These are phyloP conservation scores for Candida quercuum DNA, from an alignment of 805 yeast genomes.

Conservation along the genomic window DNA sequence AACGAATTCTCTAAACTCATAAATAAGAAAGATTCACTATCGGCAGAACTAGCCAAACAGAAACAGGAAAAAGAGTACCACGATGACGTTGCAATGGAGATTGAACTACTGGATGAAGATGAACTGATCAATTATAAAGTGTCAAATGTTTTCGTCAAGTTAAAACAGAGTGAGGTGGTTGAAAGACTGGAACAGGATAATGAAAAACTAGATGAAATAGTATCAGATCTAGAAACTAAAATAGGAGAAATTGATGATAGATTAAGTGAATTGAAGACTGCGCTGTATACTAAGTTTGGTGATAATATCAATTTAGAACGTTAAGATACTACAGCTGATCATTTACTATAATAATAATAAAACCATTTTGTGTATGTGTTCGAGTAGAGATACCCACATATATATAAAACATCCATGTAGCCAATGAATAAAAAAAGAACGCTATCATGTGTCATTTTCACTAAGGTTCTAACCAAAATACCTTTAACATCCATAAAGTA, in stretches of 20 bases:
- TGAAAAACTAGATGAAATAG: constrained; percentile 43
- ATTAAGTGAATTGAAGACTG: constrained; percentile 58
- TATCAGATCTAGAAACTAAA: constrained; percentile 39
- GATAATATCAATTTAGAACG: constrained; percentile 80
- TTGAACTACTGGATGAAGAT: constrained; percentile 80
- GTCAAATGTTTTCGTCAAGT: constrained; percentile 72
- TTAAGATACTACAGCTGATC: too few relatives aligned
- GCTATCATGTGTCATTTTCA: too few relatives aligned
- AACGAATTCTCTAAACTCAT: constrained; percentile 84
- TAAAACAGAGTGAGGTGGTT: constrained; percentile 63
- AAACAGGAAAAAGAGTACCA: constrained; percentile 78
- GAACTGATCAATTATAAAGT: constrained; percentile 69
- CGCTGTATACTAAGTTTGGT: constrained; percentile 87
- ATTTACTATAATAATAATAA: too few relatives aligned
- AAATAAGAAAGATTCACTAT: constrained; percentile 56
- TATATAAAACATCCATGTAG: too few relatives aligned
- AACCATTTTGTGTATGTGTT: too few relatives aligned
- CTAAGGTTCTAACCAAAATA: too few relatives aligned
- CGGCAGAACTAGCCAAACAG: constrained; percentile 41
- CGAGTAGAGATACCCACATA: too few relatives aligned
- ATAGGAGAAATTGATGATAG: constrained; percentile 49
- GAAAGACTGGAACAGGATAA: constrained; percentile 61
- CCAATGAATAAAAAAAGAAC: too few relatives aligned
- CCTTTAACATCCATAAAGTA: too few relatives aligned
- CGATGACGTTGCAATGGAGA: constrained; percentile 79